A percentile compares a stretch with the other conserved stretches of the same genome.
Conservation (phyloP, 1,139 yeast genomes). For the Yamadazyma aaseri region DNA sequence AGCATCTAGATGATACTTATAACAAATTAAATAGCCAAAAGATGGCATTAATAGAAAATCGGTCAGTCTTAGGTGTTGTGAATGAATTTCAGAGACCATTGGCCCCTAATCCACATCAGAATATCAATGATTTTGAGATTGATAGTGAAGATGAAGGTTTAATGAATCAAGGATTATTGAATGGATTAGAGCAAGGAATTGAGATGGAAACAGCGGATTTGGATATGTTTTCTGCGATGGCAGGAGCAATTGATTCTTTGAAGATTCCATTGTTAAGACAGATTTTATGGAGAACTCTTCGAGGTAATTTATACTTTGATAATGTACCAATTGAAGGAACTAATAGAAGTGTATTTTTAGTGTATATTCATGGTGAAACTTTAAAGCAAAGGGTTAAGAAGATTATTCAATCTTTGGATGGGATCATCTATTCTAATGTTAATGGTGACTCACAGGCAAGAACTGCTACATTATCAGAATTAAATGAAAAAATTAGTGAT, state of each 20-base stretch:
- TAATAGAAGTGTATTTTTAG: slow-evolving; percentile 65
- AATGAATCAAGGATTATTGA: slow-evolving; percentile 1
- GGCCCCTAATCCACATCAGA: background rate
- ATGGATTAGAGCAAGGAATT: slow-evolving; percentile 21
- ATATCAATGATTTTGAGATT: slow-evolving; percentile 6
- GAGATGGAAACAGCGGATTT: slow-evolving; percentile 22
- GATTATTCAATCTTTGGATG: slow-evolving; percentile 83
- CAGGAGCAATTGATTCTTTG: slow-evolving; percentile 49
- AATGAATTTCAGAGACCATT: slow-evolving; percentile 26
- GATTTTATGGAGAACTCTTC: slow-evolving; percentile 53
- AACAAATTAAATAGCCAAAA: slow-evolving; percentile 22
- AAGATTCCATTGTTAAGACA: slow-evolving; percentile 47
- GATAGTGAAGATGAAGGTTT: slow-evolving; percentile 11
- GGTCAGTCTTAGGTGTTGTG: slow-evolving; percentile 31
- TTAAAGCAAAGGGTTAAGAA: slow-evolving; percentile 66
- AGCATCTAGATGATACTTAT: slow-evolving; percentile 35
- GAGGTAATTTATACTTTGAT: slow-evolving; percentile 54
- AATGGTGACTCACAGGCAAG: slow-evolving; percentile 55
- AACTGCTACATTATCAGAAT: slow-evolving; percentile 54
- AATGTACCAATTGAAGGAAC: slow-evolving; percentile 44
- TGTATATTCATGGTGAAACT: slow-evolving; percentile 84
- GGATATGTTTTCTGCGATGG: slow-evolving; percentile 54
- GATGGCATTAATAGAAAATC: slow-evolving; percentile 30
- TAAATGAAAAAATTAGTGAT: slow-evolving; percentile 53
- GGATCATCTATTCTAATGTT: slow-evolving; percentile 63